Evolutionary conservation across 2,329 filamentous ascomycete species (phyloP).

Genomic region (Grosmannia serpens): DNA sequence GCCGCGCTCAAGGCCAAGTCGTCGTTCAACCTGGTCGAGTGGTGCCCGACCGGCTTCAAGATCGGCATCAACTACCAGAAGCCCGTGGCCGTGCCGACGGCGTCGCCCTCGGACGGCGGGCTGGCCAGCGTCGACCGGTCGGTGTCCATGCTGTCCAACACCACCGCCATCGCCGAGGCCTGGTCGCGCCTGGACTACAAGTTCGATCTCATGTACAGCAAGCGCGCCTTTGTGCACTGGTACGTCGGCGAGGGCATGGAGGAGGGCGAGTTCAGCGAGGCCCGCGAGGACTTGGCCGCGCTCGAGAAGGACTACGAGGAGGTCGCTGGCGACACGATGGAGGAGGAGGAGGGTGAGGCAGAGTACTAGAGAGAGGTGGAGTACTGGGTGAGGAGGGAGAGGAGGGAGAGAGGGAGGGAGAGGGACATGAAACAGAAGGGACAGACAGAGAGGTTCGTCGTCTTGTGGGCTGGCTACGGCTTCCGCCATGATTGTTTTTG

Average conservation of each 20-base stretch:
- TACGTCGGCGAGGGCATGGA: conserved; percentile 88
- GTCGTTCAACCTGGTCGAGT: conserved; percentile 63
- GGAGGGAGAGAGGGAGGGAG: neutral
- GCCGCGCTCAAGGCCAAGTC: conserved; percentile 58
- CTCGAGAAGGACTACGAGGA: conserved; percentile 83
- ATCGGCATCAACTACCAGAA: conserved; percentile 66
- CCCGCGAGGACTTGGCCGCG: conserved; percentile 73
- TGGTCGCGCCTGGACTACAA: conserved; percentile 64
- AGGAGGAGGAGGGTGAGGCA: conserved; percentile 50
- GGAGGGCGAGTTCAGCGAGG: conserved; percentile 81
- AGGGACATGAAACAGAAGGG: no score
- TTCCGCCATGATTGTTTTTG: no score
- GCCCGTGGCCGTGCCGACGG: conserved; percentile 45
- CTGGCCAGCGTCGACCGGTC: conserved; percentile 51
- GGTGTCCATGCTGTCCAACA: conserved; percentile 63
- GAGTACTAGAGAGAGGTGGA: conserved; percentile 59
- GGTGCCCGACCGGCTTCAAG: conserved; percentile 68
- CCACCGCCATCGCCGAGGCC: conserved; percentile 61
- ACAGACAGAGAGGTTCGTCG: no score
- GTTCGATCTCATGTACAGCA: conserved; percentile 70
- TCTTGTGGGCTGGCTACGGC: no score
- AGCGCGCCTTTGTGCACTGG: conserved; percentile 68
- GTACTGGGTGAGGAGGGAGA: neutral
- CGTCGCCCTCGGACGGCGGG: conserved; percentile 41
- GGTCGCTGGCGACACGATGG: conserved; percentile 62